Evolutionary conservation across 2,329 filamentous ascomycete genomes (phyloP), one percentile per base, ranked within the genome.

Genomic region (Arthroderma uncinatum): DNA sequence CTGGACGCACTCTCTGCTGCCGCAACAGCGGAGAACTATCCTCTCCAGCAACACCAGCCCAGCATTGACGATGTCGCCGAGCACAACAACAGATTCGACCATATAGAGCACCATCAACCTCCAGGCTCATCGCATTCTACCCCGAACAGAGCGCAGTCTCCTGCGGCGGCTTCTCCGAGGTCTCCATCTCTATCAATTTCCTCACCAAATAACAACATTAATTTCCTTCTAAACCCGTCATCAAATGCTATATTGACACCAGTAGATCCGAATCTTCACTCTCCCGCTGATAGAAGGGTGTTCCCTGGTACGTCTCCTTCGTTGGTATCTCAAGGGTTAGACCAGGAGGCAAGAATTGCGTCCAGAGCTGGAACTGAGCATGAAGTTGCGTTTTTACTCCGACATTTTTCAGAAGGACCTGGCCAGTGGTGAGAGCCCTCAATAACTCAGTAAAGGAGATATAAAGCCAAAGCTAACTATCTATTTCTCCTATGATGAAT

Each of bases 351-450:
- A 12, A 25, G 19, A 14, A 10, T 47, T 47, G 8, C 40, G 2
- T 19, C 59, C 4, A 60, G 68, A 21, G 65, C 65, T 14, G 74
- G 78, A 30, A 68, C 64, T 33, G 79, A 82, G 54, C 78, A 80
- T 60, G 80, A 84, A 63, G 74, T 80, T 58, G 77, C 80, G n/a
- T 83, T 80, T 62, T 71, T 84, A 1, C 69, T 83, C 53, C 72
- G 81, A 25, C 80, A 82, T 66, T 84, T 82, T 64, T 78, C 79
- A 2, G 80, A 84, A 67, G 76, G 76, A 0, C 76, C 81, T 23
- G 81, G 80, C 5, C 77, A 79, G 62, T 84, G 82, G 81, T 77
- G 65, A 64, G 73, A 60, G 42, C 30, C 10, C 34, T 6, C 14
- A 25, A 14, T 47, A 5, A 28, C 9, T 36, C 2, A 8, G 25